Conservation (phyloP, 257 asterid genomes). For the Jacaranda copaia region DNA sequence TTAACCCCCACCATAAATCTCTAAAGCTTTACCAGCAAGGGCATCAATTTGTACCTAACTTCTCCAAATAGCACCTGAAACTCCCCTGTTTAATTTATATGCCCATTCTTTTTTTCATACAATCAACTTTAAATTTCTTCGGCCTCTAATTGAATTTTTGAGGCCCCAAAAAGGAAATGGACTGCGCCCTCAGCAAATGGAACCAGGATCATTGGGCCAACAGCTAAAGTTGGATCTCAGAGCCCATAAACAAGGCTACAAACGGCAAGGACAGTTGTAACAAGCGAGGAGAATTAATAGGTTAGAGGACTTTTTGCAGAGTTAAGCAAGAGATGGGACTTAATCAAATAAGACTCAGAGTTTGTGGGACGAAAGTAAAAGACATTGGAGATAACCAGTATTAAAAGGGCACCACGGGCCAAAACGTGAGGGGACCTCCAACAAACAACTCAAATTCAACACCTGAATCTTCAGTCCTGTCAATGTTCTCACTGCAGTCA, state of each 20-base stretch:
- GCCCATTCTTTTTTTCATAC: no score
- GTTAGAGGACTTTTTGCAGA: not conserved
- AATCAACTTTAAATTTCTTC: not conserved
- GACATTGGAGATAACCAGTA: not conserved
- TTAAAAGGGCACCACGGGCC: slow-evolving; percentile 13
- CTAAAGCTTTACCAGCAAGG: slow-evolving; percentile 11
- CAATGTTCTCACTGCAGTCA: not conserved
- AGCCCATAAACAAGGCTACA: not conserved
- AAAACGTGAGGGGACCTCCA: slow-evolving; percentile 3
- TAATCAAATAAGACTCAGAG: not conserved
- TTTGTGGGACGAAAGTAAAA: not conserved
- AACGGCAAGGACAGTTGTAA: not conserved
- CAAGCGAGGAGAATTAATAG: not conserved
- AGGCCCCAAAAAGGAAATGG: not conserved
- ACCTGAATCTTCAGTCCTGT: not conserved
- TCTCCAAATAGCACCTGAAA: not conserved
- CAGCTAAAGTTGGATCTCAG: slow-evolving; percentile 3
- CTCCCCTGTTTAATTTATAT: not conserved
- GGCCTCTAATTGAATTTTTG: not conserved
- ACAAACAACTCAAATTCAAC: not conserved
- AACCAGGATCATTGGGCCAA: not conserved
- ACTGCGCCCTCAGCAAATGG: slow-evolving; percentile 4
- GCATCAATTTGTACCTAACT: not conserved
- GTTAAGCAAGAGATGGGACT: not conserved
- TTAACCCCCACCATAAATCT: not conserved